A percentile compares a stretch with the other conserved stretches of the same genome.
Evolutionary conservation across 306 rosid species (phyloP).

Genomic region (Rosa lucieae): DNA sequence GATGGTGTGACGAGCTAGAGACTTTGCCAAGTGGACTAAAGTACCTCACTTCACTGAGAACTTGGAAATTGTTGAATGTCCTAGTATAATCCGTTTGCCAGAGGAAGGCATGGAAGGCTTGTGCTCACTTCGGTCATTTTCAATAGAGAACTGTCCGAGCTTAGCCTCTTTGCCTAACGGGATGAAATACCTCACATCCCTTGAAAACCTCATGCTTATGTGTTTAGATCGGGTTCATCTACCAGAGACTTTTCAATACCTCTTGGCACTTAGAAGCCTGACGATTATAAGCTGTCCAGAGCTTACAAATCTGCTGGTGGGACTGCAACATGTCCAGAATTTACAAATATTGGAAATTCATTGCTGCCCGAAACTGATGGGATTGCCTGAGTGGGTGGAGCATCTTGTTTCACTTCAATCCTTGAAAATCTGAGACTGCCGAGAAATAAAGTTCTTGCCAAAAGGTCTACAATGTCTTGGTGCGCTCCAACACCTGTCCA

Average conservation of each 20-base stretch:
- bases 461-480: not conserved
- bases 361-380: slow-evolving; percentile 10
- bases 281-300: slow-evolving; percentile 17
- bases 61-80: slow-evolving; percentile 29
- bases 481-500: slow-evolving; percentile 23
- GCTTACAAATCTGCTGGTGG: slow-evolving; percentile 20
- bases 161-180: slow-evolving; percentile 17
- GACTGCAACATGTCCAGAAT: slow-evolving; percentile 15
- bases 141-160: slow-evolving; percentile 26
- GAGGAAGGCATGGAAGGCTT: slow-evolving; percentile 17
- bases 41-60: slow-evolving; percentile 24
- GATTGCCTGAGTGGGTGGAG: slow-evolving; percentile 26
- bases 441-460: slow-evolving; percentile 18
- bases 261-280: slow-evolving; percentile 24
- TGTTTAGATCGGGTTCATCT: slow-evolving; percentile 9
- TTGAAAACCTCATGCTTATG: slow-evolving; percentile 30
- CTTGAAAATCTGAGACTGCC: slow-evolving; percentile 25
- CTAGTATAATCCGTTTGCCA: slow-evolving; percentile 14
- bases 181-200: slow-evolving; percentile 21
- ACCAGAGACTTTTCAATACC: slow-evolving; percentile 7
- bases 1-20: slow-evolving; percentile 16
- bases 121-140: slow-evolving; percentile 24
- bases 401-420: slow-evolving; percentile 21
- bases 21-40: slow-evolving; percentile 23
- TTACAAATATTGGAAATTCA: slow-evolving; percentile 29